A percentile compares a stretch with the other conserved stretches of the same genome.
These are phyloP conservation scores for Wickerhamiella spandovensis DNA, from an alignment of 805 yeast genomes.

Conservation along the genomic window DNA sequence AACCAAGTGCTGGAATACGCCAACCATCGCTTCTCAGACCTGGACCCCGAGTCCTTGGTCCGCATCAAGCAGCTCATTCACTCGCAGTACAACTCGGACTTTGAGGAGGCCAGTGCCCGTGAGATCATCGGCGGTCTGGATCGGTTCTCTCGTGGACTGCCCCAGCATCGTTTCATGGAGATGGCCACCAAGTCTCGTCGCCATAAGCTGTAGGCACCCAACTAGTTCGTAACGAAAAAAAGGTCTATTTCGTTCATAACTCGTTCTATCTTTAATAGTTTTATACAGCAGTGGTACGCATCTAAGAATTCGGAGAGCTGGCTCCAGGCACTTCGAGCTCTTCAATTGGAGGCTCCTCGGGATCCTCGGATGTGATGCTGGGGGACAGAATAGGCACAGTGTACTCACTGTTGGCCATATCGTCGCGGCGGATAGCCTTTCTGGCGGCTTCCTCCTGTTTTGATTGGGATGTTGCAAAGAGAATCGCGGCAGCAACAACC, in stretches of 20 bases:
- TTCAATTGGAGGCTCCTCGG: slow-evolving; percentile 25
- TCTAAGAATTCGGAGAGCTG: neutral
- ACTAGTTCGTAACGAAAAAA: too few species aligned
- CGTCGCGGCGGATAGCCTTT: slow-evolving; percentile 1
- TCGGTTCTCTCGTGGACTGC: slow-evolving; percentile 60
- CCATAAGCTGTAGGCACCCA: slow-evolving; percentile 36
- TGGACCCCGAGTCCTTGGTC: slow-evolving; percentile 34
- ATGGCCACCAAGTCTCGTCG: slow-evolving; percentile 40
- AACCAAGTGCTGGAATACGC: slow-evolving; percentile 30
- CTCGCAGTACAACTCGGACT: slow-evolving; percentile 21
- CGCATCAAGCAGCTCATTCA: slow-evolving; percentile 35
- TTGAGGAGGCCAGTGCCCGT: slow-evolving; percentile 41
- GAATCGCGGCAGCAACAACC: slow-evolving; percentile 45
- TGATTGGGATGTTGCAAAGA: slow-evolving; percentile 18
- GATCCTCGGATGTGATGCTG: slow-evolving; percentile 22
- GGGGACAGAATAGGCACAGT: slow-evolving; percentile 19
- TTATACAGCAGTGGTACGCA: neutral
- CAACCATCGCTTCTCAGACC: slow-evolving; percentile 27
- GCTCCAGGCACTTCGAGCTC: slow-evolving; percentile 17
- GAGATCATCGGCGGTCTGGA: slow-evolving; percentile 60
- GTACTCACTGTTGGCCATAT: slow-evolving; percentile 14
- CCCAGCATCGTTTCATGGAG: slow-evolving; percentile 51
- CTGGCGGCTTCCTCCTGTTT: neutral
- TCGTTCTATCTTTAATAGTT: neutral
- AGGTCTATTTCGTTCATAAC: too few species aligned